Evolutionary conservation across 23 red algal species (phyloP).

Genomic region (Gracilaria domingensis): DNA sequence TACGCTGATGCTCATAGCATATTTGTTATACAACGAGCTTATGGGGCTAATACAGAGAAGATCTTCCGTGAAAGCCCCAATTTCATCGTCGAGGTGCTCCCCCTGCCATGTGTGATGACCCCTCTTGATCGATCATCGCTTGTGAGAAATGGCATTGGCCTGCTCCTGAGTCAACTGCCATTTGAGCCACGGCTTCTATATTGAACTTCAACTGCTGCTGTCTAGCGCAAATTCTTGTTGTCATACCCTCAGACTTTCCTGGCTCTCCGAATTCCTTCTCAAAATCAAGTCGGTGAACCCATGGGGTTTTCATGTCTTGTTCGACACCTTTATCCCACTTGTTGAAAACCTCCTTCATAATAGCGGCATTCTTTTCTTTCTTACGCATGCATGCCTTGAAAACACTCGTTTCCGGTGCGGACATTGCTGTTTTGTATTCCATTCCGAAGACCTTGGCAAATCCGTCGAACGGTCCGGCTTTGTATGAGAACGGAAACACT

Average conservation of each 20-base stretch:
- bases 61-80: not conserved
- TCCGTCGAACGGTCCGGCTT: conserved; percentile 80
- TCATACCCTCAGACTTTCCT: conserved; percentile 75
- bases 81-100: not conserved
- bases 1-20: not conserved
- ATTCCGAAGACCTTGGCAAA: conserved; percentile 74
- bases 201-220: conserved; percentile 78
- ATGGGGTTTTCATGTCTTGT: conserved; percentile 43
- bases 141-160: conserved; percentile 41
- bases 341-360: conserved; percentile 48
- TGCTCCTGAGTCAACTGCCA: conserved; percentile 43
- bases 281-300: conserved; percentile 64
- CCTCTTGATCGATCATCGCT: not conserved
- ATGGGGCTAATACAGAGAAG: too few relatives aligned
- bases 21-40: not conserved
- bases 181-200: conserved; percentile 63
- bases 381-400: conserved; percentile 76
- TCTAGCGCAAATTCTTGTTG: conserved; percentile 63
- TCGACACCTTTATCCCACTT: conserved; percentile 83
- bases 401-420: conserved; percentile 79
- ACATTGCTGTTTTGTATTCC: conserved; percentile 72
- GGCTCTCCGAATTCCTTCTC: conserved; percentile 74
- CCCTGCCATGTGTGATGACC: not conserved
- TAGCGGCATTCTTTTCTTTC: conserved; percentile 47
- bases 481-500: conserved; percentile 89